Evolutionary conservation across 1,284 basidiomycete species (phyloP).

Genomic region (Cutaneotrichosporon sp.): DNA sequence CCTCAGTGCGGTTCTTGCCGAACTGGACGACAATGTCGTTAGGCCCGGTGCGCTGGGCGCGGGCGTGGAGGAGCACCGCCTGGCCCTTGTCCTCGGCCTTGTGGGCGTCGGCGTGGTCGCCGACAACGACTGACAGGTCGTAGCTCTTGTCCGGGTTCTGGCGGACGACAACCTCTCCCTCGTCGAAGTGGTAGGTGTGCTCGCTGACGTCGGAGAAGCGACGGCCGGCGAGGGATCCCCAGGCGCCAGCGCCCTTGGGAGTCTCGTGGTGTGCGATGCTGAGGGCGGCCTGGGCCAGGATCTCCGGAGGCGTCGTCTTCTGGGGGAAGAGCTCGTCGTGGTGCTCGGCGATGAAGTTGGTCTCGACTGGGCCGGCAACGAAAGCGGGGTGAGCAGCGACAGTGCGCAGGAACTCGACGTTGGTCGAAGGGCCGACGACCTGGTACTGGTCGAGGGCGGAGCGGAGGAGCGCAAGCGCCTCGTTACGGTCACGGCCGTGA

Average conservation of each 20-base stretch:
- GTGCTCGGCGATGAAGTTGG: constrained; percentile 77
- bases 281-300: constrained; percentile 72
- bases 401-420: constrained; percentile 77
- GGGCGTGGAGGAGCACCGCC: constrained; percentile 9
- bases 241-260: constrained; percentile 43
- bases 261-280: constrained; percentile 67
- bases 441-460: constrained; percentile 80
- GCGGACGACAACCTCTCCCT: constrained; percentile 23
- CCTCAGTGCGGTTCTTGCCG: constrained; percentile 11
- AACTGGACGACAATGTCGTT: constrained; percentile 35
- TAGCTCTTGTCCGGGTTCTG: constrained; percentile 15
- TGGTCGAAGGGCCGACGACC: constrained; percentile 85
- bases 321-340: constrained; percentile 68
- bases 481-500: constrained; percentile 76
- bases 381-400: constrained; percentile 75
- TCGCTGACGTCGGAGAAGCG: constrained; percentile 58
- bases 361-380: constrained; percentile 77
- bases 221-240: constrained; percentile 63
- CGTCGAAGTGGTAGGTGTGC: constrained; percentile 29
- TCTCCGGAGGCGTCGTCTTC: constrained; percentile 56
- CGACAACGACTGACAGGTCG: constrained; percentile 16
- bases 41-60: constrained; percentile 10
- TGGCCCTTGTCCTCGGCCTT: constrained; percentile 10
- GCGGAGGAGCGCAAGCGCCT: constrained; percentile 72
- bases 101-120: constrained; percentile 4